Evolutionary conservation across 768 basidiomycete species (phyloP).

Genomic region (Rhodotorula babjevae): DNA sequence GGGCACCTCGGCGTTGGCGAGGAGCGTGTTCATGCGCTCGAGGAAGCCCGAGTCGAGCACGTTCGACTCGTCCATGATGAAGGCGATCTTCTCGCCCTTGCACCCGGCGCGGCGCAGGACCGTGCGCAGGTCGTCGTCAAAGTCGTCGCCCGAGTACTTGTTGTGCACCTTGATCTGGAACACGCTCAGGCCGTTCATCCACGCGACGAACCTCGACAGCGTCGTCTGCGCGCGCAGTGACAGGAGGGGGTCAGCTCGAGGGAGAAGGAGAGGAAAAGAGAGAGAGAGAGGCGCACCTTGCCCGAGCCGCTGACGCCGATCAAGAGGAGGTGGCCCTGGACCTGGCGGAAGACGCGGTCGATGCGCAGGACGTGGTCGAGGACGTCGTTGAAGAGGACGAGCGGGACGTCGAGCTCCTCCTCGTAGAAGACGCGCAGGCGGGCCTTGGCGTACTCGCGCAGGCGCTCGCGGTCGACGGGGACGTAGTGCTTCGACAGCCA

Average conservation of each 20-base stretch:
- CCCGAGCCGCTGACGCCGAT: constrained; percentile 98
- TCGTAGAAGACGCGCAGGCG: constrained; percentile 97
- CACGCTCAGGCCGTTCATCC: constrained; percentile 99
- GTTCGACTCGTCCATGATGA: constrained; percentile 99
- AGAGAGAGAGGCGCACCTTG: constrained; percentile 60
- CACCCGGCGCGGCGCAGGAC: constrained; percentile 93
- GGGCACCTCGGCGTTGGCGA: constrained; percentile 99
- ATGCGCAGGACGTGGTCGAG: constrained; percentile 96
- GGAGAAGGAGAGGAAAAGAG: constrained; percentile 1
- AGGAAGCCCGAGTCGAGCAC: constrained; percentile 98
- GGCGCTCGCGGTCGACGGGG: constrained; percentile 83
- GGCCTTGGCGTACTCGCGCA: constrained; percentile 94
- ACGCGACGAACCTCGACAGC: constrained; percentile 93
- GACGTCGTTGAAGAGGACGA: constrained; percentile 97
- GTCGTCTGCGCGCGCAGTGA: constrained; percentile 84
- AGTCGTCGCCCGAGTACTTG: constrained; percentile 97
- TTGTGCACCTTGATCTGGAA: constrained; percentile 99
- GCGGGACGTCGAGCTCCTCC: constrained; percentile 93
- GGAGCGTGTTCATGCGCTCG: constrained; percentile 98
- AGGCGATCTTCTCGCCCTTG: constrained; percentile 98
- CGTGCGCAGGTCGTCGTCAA: constrained; percentile 91
- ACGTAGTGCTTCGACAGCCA: constrained; percentile 98
- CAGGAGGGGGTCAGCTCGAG: neutral
- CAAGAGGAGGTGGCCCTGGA: constrained; percentile 90
- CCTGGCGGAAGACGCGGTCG: constrained; percentile 96